Evolutionary conservation across 768 basidiomycete species (phyloP).

Genomic region (Tylopilus sp.): DNA sequence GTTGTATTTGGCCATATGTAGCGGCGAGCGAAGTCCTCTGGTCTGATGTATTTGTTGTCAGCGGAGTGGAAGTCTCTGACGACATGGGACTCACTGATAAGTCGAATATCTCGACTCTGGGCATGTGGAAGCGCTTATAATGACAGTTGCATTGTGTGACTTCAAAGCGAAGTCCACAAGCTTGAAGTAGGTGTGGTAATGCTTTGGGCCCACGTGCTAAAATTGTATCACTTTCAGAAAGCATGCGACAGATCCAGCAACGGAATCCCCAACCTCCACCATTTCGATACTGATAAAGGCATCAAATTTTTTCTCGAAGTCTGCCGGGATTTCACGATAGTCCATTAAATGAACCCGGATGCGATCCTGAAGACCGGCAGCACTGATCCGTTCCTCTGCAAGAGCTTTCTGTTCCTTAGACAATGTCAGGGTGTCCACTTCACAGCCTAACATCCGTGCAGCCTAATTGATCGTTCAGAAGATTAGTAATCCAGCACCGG

Average conservation of each 20-base stretch:
- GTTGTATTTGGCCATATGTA: conserved; percentile 92
- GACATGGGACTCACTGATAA: conserved; percentile 53
- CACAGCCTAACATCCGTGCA: conserved; percentile 64
- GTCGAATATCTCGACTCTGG: conserved; percentile 62
- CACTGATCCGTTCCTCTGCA: conserved; percentile 78
- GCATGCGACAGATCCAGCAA: neutral
- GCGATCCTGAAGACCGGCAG: conserved; percentile 62
- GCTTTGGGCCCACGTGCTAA: conserved; percentile 34
- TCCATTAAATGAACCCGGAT: conserved; percentile 89
- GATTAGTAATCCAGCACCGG: conserved; percentile 7
- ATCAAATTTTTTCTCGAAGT: conserved; percentile 71
- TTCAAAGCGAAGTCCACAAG: conserved; percentile 77
- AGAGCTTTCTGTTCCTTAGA: conserved; percentile 84
- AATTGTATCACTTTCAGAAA: conserved; percentile 1
- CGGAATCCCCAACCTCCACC: conserved; percentile 46
- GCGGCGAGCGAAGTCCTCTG: conserved; percentile 81
- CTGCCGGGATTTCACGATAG: conserved; percentile 81
- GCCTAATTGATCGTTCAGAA: conserved; percentile 42
- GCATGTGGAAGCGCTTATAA: conserved; percentile 68
- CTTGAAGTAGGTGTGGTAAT: conserved; percentile 69
- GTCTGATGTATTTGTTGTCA: conserved; percentile 33
- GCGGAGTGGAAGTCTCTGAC: neutral
- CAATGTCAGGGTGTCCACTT: conserved; percentile 86
- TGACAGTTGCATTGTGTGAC: conserved; percentile 60
- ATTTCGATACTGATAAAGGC: conserved; percentile 61